Base-by-base conservation (phyloP, 2,329 filamentous ascomycete species). In the Huntiella omanensis region DNA sequence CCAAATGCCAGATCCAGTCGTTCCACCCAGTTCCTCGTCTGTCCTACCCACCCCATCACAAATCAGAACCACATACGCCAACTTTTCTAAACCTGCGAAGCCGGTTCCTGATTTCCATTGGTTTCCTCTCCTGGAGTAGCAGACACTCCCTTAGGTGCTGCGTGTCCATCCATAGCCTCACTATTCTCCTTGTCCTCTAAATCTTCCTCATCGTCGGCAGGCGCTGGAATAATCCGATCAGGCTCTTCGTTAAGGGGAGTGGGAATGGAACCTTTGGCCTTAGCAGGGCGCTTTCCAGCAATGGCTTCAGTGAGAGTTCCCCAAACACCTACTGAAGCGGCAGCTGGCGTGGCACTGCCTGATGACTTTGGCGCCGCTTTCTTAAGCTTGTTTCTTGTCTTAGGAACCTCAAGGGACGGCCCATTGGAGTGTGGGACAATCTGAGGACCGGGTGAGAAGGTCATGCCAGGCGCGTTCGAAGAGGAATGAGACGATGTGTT, bases 301-400 rank as follows among this genome's bases (percentile, higher is more conserved):
- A 72, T 71, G 56, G 68, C 69, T 58, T 72, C 68, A 4, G 67
- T 65, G 69, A 68, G 72, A 53, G 65, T 70, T 15, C n/a, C 22
- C 68, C 68, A 72, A 10, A 48, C 49, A 38, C 35, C 42, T 10
- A 28, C 15, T 33, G 35, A 28, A 28, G 22, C 7, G 7, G 22
- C 7, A 28, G 22, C 22, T 28, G 22, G 22, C 7, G 22, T 28
- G 22, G 22, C n/a, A 15, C 35, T 7, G 5, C 16, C 36, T 4
- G 13, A 2, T 16, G 8, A 10, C 15, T 22, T 33, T 15, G 13
- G 19, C 3, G 11, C 13, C 4, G 19, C 16, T 16, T 42, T 36
- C n/a, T 13, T 15, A 28, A 41, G 8, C 13, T 33, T 41, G 12
- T 41, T 38, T 7, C 46, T 19, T 34, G 16, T 13, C 22, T 19